These are phyloP conservation scores for Apiotrichum montevideense DNA, from an alignment of 1,284 basidiomycete species.

Conservation along the genomic window DNA sequence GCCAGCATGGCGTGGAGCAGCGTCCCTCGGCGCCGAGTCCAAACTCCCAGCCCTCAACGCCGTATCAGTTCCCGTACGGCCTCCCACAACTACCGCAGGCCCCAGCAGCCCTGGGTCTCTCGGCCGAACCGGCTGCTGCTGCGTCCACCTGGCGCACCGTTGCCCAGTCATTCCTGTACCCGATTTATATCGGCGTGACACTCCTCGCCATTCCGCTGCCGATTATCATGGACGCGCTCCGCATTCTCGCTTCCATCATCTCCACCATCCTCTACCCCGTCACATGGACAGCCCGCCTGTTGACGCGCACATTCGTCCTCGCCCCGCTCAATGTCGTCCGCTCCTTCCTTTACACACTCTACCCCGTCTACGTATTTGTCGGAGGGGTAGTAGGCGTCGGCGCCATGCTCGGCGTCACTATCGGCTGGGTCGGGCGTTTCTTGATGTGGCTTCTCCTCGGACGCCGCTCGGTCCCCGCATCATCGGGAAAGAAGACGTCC, in stretches of 20 bases:
- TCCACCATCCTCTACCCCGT: slow-evolving; percentile 33
- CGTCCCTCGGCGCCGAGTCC: background rate
- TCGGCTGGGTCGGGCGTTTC: slow-evolving; percentile 32
- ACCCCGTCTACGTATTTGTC: slow-evolving; percentile 38
- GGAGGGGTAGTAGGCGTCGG: slow-evolving; percentile 37
- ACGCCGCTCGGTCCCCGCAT: background rate
- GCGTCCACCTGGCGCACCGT: slow-evolving; percentile 22
- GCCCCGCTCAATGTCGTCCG: slow-evolving; percentile 23
- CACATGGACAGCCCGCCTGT: slow-evolving; percentile 22
- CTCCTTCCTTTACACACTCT: slow-evolving; percentile 26
- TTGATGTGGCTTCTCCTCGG: slow-evolving; percentile 18
- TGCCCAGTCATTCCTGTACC: slow-evolving; percentile 28
- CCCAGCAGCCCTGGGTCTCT: background rate
- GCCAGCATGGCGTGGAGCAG: slow-evolving; percentile 3
- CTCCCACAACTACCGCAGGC: slow-evolving; percentile 21
- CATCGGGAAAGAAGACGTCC: background rate
- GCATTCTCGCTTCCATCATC: slow-evolving; percentile 22
- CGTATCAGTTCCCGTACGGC: slow-evolving; percentile 31
- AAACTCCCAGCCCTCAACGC: slow-evolving; percentile 6
- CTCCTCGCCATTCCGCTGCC: slow-evolving; percentile 34
- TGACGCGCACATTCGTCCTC: slow-evolving; percentile 30
- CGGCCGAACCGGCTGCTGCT: background rate
- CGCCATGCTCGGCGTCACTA: slow-evolving; percentile 29
- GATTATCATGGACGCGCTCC: slow-evolving; percentile 24
- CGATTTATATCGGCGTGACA: slow-evolving; percentile 32